Evolutionary conservation across 495 filamentous ascomycete species (phyloP), one percentile per base, ranked within the genome.

Genomic region (Penicillium lividum): DNA sequence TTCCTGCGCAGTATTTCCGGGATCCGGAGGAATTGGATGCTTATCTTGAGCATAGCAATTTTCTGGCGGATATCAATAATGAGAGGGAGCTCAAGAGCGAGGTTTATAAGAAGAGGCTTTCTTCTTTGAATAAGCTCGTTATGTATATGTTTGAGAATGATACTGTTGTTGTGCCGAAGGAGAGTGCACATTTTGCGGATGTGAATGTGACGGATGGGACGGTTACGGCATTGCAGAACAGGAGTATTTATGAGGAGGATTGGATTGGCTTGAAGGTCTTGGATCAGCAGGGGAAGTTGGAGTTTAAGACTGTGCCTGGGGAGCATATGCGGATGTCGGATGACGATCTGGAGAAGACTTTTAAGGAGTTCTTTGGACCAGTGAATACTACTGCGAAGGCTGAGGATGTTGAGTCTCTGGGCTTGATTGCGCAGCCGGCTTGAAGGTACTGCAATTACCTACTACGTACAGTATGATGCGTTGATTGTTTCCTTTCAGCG

Each of bases 11-110:
- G 76, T 99, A 99, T 72, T 98, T 88, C 77, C 86, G 93, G 27
- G 84, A 94, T 63, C 86, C 88, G 0, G 77, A 72, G 3, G 82
- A 91, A 59, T 71, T 90, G 54, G 87, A 88, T 5, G 66, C 73
- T 33, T 98, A 97, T 69, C 80, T 97, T 16, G 86, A 89, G 65
- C 60, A 87, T 69, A 94, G 90, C 68, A 95, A 93, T 66, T 97
- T 93, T 71, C 79, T 99, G n/a, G 94, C 93, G n/a, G 93, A 98
- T 71, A 87, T 98, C 72, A 99, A 99, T 74, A 97, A 97, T 68
- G 94, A 98, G 82, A 81, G 95, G 3, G 69, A 46, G 16, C 27
- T 67, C 53, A 96, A 93, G 81, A 97, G 93, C 61, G 62, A 68
- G 44, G 81, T 74, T 7, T 98, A 98, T 71, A 86, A 81, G 70